Evolutionary conservation across 2,329 filamentous ascomycete species (phyloP), one percentile per base, ranked within the genome.

Genomic region (Chalara sp.): DNA sequence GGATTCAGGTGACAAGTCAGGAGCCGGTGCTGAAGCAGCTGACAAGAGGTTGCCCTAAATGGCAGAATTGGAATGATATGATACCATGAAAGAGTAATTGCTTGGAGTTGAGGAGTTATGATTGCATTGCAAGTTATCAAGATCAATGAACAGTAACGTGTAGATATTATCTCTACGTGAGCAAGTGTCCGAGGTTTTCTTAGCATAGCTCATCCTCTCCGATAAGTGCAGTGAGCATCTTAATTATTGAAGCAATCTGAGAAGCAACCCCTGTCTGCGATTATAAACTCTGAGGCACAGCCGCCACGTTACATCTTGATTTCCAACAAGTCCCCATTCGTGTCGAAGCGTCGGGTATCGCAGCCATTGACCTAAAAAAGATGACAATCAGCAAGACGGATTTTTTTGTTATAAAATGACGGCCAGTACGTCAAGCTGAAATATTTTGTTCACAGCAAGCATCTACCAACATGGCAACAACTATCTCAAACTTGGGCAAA

Each of bases 81-180:
- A 37, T 35, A 29, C 41, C 44, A 40, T 49, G 13, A 42, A 44
- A 43, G 46, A 28, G 31, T 46, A 30, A 6, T 29, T n/a, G n/a
- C 21, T 42, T 49, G 53, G 54, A 54, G 52, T 52, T 44, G 48
- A 48, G 54, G 52, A 12, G 35, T 28, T 28, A 31, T 21, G 35
- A n/a, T 54, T 44, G 61, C 56, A 54, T 62, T 53, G 59, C 56
- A 62, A 56, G 62, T 63, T 64, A 64, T 60, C 62, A 63, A 56
- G 55, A 53, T 49, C 48, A 46, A 54, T 21, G 42, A 21, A 37
- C 35, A 37, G 35, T n/a, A n/a, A 37, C 8, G 35, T 37, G 8
- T 37, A 21, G 21, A 21, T 37, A 10, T 37, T 37, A 10, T 37
- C 35, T 4, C 35, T 10, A 10, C 35, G 8, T n/a, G 8, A 37